Percentiles rank a stretch among this genome's conserved stretches.
phyloP scores from a whole-genome alignment of 140 eudicot genomes.

The Cichorium intybus region DNA sequence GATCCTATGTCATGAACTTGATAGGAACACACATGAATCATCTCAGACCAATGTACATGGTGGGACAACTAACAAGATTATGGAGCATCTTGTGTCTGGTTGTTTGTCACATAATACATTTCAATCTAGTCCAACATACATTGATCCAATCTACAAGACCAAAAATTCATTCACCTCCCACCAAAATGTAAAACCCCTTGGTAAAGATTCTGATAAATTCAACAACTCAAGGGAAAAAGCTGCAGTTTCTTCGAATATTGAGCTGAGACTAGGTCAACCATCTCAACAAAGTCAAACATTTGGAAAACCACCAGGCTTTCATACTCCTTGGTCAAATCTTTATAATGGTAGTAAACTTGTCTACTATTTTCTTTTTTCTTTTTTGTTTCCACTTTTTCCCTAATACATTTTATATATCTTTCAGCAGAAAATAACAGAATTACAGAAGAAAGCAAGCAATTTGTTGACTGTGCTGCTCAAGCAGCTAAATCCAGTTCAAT shows the following conservation, averaged over 20 bases:
- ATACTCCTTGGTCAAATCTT: conserved; percentile 27
- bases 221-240: conserved; percentile 23
- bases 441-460: conserved; percentile 31
- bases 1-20: conserved; percentile 19
- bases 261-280: conserved; percentile 76
- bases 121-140: conserved; percentile 23
- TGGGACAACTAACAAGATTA: conserved; percentile 21
- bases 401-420: neutral
- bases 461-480: conserved; percentile 31
- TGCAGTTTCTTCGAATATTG: conserved; percentile 52
- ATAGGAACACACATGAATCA: conserved; percentile 21
- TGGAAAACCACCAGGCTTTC: conserved; percentile 31
- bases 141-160: conserved; percentile 20
- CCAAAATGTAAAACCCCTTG: conserved; percentile 20
- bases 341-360: conserved; percentile 57
- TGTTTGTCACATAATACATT: conserved; percentile 32
- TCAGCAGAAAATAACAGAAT: conserved; percentile 27
- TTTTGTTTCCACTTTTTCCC: neutral
- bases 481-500: conserved; percentile 40
- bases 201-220: conserved; percentile 22
- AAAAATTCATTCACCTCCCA: conserved; percentile 24
- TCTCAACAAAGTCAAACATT: conserved; percentile 46
- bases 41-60: conserved; percentile 28
- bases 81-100: conserved; percentile 18
- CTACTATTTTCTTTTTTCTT: conserved; percentile 19